These are phyloP conservation scores for Microstegium vimineum DNA, from an alignment of 176 grass and related monocot species.

Conservation along the genomic window DNA sequence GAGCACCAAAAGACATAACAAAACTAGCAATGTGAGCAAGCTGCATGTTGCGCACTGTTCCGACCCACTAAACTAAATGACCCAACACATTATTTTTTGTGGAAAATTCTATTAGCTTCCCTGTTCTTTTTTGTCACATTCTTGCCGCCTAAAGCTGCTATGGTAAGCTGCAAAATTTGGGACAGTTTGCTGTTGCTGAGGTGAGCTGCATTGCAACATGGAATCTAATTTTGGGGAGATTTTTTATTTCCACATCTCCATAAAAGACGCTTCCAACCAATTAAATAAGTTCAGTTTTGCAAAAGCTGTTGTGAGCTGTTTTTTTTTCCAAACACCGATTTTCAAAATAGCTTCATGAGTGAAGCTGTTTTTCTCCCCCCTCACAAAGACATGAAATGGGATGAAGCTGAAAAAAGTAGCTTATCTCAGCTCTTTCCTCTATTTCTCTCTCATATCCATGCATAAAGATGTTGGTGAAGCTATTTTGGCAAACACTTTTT, in stretches of 20 bases:
- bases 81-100: background rate
- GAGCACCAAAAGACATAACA: background rate
- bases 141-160: background rate
- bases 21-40: background rate
- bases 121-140: background rate
- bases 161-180: background rate
- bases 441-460: too few species aligned
- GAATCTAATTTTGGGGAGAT: background rate
- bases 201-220: background rate
- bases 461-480: too few species aligned
- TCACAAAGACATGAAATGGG: too few species aligned
- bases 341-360: too few species aligned
- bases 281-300: background rate
- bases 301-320: too few species aligned
- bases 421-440: too few species aligned
- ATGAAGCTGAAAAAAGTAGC: too few species aligned
- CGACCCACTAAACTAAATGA: background rate
- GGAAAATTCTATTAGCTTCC: background rate
- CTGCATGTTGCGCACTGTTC: background rate
- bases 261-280: background rate
- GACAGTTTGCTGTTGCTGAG: background rate
- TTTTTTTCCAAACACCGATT: too few species aligned
- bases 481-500: too few species aligned
- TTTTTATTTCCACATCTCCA: background rate
- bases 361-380: too few species aligned